Evolutionary conservation across 495 filamentous ascomycete genomes (phyloP).

Genomic region (Tuber indicum): DNA sequence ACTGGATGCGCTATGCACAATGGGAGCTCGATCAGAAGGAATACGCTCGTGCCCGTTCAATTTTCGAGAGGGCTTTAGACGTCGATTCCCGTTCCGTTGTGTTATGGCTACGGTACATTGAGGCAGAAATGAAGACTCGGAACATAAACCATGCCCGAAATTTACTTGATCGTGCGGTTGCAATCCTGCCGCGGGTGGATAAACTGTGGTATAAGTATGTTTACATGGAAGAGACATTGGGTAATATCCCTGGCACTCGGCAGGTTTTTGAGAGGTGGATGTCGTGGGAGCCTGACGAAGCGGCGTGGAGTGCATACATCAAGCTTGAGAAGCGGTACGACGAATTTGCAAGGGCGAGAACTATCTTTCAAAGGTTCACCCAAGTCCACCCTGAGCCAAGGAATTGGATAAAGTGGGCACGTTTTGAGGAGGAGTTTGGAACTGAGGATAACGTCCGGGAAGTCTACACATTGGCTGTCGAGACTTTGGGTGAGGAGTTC

Average conservation of each 20-base stretch:
- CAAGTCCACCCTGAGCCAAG: constrained; percentile 88
- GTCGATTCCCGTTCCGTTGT: constrained; percentile 79
- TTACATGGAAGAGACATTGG: constrained; percentile 96
- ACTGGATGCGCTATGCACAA: constrained; percentile 96
- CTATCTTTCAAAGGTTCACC: constrained; percentile 84
- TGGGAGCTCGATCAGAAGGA: constrained; percentile 99
- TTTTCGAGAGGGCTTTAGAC: constrained; percentile 94
- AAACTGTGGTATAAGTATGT: constrained; percentile 99
- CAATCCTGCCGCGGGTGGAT: constrained; percentile 80
- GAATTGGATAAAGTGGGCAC: constrained; percentile 98
- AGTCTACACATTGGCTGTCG: constrained; percentile 82
- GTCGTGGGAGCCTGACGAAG: constrained; percentile 94
- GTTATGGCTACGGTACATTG: constrained; percentile 78
- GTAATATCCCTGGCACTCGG: constrained; percentile 83
- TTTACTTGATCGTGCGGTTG: constrained; percentile 87
- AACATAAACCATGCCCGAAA: constrained; percentile 98
- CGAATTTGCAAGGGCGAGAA: constrained; percentile 76
- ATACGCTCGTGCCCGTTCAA: constrained; percentile 86
- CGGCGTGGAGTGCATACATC: constrained; percentile 91
- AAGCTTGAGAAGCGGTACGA: constrained; percentile 92
- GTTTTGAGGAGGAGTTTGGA: constrained; percentile 92
- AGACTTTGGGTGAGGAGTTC: constrained; percentile 87
- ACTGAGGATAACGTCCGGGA: constrained; percentile 86
- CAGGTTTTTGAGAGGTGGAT: constrained; percentile 98
- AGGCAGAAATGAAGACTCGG: constrained; percentile 90